These are phyloP conservation scores for Neocucurbitaria cava DNA, from an alignment of 2,329 filamentous ascomycete species.

Conservation along the genomic window DNA sequence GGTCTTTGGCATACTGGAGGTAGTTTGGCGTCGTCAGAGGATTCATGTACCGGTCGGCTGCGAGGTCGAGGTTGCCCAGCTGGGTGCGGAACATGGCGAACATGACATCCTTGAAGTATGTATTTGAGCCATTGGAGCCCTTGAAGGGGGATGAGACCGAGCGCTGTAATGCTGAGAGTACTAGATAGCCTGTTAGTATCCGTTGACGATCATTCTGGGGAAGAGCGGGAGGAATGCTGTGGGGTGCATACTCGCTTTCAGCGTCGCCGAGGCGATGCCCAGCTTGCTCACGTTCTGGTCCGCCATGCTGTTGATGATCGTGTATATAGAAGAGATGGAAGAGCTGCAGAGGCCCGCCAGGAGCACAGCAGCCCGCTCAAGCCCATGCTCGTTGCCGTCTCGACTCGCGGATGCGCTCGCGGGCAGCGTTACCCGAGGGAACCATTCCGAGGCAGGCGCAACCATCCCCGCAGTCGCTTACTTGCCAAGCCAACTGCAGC, in stretches of 20 bases:
- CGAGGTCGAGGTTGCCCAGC: conserved; percentile 37
- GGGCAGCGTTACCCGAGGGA: neutral
- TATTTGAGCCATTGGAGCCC: conserved; percentile 42
- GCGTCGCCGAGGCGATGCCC: conserved; percentile 38
- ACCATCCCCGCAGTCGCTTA: neutral
- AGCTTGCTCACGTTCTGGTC: conserved; percentile 40
- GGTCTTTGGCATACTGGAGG: conserved; percentile 42
- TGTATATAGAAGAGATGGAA: neutral
- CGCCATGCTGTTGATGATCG: conserved; percentile 24
- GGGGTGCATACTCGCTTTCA: conserved; percentile 37
- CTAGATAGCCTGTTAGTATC: conserved; percentile 16
- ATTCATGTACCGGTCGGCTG: conserved; percentile 45
- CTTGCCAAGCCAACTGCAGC: neutral
- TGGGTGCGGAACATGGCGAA: conserved; percentile 40
- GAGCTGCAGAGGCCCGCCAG: neutral
- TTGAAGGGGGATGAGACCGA: conserved; percentile 47
- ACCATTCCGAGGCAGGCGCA: neutral
- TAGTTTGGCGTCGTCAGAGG: conserved; percentile 43
- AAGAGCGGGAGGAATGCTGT: neutral
- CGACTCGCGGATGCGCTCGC: neutral
- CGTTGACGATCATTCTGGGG: neutral
- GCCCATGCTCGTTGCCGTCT: neutral
- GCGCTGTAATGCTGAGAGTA: conserved; percentile 43
- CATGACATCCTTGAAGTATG: conserved; percentile 47
- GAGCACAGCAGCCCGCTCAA: neutral